Evolutionary conservation across 345 rosid species (phyloP).

Genomic region (Litchi chinensis): DNA sequence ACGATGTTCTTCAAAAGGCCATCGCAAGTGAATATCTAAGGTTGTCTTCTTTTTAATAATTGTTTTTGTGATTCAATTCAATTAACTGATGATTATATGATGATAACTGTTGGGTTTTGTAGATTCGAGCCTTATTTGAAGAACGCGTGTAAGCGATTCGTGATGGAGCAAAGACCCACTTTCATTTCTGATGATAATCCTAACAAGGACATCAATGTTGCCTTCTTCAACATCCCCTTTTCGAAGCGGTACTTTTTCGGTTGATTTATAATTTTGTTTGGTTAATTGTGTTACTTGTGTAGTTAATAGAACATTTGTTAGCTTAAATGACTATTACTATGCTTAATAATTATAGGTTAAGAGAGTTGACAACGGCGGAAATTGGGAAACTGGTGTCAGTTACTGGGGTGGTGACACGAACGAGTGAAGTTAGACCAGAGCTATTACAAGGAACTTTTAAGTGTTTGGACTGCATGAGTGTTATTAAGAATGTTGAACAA

Average conservation of each 20-base stretch:
- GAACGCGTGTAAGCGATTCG: conserved; percentile 91
- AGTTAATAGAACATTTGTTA: background rate
- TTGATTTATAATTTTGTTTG: background rate
- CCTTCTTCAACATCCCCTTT: conserved; percentile 86
- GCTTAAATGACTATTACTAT: background rate
- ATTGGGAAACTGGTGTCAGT: conserved; percentile 90
- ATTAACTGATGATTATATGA: background rate
- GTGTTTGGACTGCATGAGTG: conserved; percentile 81
- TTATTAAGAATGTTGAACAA: conserved; percentile 85
- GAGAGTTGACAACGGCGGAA: conserved; percentile 84
- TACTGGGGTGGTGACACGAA: conserved; percentile 89
- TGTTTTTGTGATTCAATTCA: background rate
- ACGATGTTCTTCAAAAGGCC: conserved; percentile 79
- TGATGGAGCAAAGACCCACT: conserved; percentile 73
- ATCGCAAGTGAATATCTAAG: conserved; percentile 83
- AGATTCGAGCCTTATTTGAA: conserved; percentile 83
- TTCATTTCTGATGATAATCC: conserved; percentile 75
- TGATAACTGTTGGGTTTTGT: background rate
- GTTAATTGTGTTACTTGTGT: no score
- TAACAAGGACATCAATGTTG: conserved; percentile 78
- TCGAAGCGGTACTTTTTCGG: conserved; percentile 54
- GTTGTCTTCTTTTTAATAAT: conserved; percentile 28
- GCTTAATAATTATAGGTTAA: conserved; percentile 38
- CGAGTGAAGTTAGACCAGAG: conserved; percentile 97
- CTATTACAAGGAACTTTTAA: conserved; percentile 87